Conservation (phyloP, 495 filamentous ascomycete genomes). For the Penicillium diatomitis region DNA sequence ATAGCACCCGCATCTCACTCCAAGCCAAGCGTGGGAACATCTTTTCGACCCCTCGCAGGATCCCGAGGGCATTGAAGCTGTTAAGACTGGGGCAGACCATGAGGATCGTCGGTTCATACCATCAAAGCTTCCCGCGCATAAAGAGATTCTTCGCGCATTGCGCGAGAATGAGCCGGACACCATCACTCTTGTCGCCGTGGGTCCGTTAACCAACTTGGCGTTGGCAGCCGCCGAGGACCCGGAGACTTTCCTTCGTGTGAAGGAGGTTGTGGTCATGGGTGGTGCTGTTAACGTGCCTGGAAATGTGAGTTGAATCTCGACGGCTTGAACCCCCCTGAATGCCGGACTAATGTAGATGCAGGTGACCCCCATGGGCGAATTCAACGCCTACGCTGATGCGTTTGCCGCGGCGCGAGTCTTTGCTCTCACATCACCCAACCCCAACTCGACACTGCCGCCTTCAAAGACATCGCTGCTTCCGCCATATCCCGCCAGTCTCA, state of each 20-base stretch:
- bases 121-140: slow-evolving; percentile 60
- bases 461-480: slow-evolving; percentile 34
- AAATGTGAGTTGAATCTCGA: slow-evolving; percentile 47
- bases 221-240: slow-evolving; percentile 77
- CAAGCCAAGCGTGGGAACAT: slow-evolving; percentile 73
- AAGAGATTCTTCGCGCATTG: slow-evolving; percentile 78
- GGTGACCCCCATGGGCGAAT: slow-evolving; percentile 69
- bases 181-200: slow-evolving; percentile 81
- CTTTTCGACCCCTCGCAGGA: slow-evolving; percentile 54
- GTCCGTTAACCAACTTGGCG: slow-evolving; percentile 86
- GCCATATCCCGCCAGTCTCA: slow-evolving; percentile 59
- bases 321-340: neutral
- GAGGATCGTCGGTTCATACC: slow-evolving; percentile 54
- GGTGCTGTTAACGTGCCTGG: slow-evolving; percentile 71
- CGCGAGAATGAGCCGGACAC: slow-evolving; percentile 69
- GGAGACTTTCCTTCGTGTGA: slow-evolving; percentile 76
- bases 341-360: slow-evolving; percentile 2
- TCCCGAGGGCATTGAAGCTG: slow-evolving; percentile 27
- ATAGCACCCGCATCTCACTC: slow-evolving; percentile 81
- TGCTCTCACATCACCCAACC: slow-evolving; percentile 76
- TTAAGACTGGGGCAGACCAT: slow-evolving; percentile 20
- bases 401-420: slow-evolving; percentile 81
- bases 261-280: slow-evolving; percentile 95
- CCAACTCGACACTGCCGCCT: slow-evolving; percentile 61
- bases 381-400: slow-evolving; percentile 77